A percentile compares a stretch with the other conserved stretches of the same genome.
Evolutionary conservation across 2,329 filamentous ascomycete species (phyloP).

Genomic region (Fusarium coffeatum): DNA sequence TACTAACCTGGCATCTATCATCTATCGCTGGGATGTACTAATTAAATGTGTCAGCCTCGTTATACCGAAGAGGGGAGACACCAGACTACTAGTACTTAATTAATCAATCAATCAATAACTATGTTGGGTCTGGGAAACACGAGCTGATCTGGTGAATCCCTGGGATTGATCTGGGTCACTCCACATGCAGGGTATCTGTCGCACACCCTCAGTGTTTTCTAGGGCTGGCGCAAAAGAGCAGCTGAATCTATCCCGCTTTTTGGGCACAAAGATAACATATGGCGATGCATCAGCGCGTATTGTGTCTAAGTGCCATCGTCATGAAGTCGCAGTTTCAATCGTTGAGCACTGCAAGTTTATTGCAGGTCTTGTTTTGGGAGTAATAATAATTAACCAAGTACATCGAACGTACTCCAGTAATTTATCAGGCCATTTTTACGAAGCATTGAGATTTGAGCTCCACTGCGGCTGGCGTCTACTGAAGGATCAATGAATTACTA

Average conservation of each 20-base stretch:
- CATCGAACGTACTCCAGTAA: not conserved
- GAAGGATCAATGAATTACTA: not conserved
- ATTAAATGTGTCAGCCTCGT: not conserved
- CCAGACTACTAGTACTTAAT: not conserved
- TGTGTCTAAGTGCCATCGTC: not conserved
- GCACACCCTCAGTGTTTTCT: not conserved
- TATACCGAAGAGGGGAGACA: not conserved
- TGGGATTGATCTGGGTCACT: conserved; percentile 31
- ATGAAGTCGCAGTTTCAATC: conserved; percentile 12
- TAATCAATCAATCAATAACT: not conserved
- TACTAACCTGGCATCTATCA: not conserved
- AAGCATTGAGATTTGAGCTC: conserved; percentile 25
- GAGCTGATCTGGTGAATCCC: conserved; percentile 23
- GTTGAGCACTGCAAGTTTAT: not conserved
- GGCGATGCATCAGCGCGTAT: conserved; percentile 10
- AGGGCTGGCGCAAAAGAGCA: conserved; percentile 4
- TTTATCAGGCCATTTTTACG: not conserved
- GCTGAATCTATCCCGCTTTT: conserved; percentile 2
- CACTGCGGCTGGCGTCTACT: conserved; percentile 22
- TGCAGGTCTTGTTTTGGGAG: not conserved
- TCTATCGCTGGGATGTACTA: not conserved
- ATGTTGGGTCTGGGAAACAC: not conserved
- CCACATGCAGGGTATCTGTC: conserved; percentile 23
- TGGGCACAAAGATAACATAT: conserved; percentile 17
- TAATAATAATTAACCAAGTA: not conserved